Evolutionary conservation across 2,329 filamentous ascomycete species (phyloP), one percentile per base, ranked within the genome.

Genomic region (Graphiopsis chlorocephala): DNA sequence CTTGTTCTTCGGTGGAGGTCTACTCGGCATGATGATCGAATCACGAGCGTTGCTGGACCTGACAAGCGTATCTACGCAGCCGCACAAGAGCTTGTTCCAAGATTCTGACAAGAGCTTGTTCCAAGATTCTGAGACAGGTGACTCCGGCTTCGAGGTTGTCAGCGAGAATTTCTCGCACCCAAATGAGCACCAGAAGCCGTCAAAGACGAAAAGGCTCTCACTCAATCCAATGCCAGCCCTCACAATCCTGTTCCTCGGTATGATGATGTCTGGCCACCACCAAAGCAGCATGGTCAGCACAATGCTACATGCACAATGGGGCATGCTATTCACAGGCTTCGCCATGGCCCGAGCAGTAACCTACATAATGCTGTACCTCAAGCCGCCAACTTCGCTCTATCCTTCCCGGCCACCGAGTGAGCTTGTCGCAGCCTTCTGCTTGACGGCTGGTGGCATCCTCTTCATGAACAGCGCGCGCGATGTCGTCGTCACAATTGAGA

Each of bases 261-360:
- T 93, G 75, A 95, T 97, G 91, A 98, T 98, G 94, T 90, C 90
- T 73, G 92, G 91, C 28, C 94, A 98, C 77, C 91, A 94, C 65
- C 93, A 97, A 76, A 77, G 82, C 29, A 91, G 88, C 66, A 92
- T 92, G 89, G 84, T 93, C 55, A 94, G 92, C 11, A 91, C 88
- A 70, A 97, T 95, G 91, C 86, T 98, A 57, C 94, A 98, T 79
- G 89, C 89, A 74, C 93, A 97, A 78, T 98, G 94, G 94, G 94
- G 94, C 28, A 88, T 88, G 72, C 84, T 98, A 69, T 84, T 98
- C 61, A 85, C 91, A 55, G 92, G 89, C 28, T 93, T 92, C 63
- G 89, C 93, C 0, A 83, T 96, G 65, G 88, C 92, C 26, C 87
- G 94, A 55, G 88, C 84, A 1, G 79, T 91, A 64, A 96, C 93